A percentile compares a stretch with the other conserved stretches of the same genome.
Conservation (phyloP, 2,329 filamentous ascomycete genomes). For the Arachnomyces sp. region DNA sequence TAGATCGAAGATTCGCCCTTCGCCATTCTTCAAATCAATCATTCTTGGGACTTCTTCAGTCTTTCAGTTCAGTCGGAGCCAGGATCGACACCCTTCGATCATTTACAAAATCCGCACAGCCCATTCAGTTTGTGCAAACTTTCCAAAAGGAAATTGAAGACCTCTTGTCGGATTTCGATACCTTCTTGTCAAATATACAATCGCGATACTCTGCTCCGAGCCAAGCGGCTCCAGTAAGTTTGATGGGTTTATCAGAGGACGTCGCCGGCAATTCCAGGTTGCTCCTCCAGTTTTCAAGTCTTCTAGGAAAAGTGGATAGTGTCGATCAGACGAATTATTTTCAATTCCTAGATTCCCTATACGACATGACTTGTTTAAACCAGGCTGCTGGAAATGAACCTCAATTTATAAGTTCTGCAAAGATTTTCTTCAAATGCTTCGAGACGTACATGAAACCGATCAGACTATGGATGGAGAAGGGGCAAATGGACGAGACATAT, state of each 20-base stretch:
- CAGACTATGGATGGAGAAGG: slow-evolving; percentile 73
- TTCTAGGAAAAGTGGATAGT: slow-evolving; percentile 51
- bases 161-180: slow-evolving; percentile 52
- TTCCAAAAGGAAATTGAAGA: slow-evolving; percentile 57
- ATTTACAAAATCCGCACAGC: slow-evolving; percentile 41
- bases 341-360: slow-evolving; percentile 70
- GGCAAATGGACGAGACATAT: slow-evolving; percentile 57
- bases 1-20: slow-evolving; percentile 31
- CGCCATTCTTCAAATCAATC: slow-evolving; percentile 25
- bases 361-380: slow-evolving; percentile 57
- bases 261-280: slow-evolving; percentile 47
- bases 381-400: slow-evolving; percentile 60
- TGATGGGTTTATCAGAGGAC: slow-evolving; percentile 54
- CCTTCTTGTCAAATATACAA: slow-evolving; percentile 52
- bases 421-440: slow-evolving; percentile 72
- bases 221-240: slow-evolving; percentile 53
- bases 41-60: slow-evolving; percentile 26
- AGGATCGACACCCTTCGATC: slow-evolving; percentile 40
- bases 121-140: slow-evolving; percentile 57
- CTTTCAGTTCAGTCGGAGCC: slow-evolving; percentile 43
- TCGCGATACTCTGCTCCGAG: slow-evolving; percentile 48
- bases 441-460: slow-evolving; percentile 74
- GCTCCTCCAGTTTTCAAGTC: slow-evolving; percentile 51
- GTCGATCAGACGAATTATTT: slow-evolving; percentile 46
- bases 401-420: slow-evolving; percentile 56